These are phyloP conservation scores for Taiwanofungus camphoratus DNA, from an alignment of 1,284 basidiomycete genomes.

Conservation along the genomic window DNA sequence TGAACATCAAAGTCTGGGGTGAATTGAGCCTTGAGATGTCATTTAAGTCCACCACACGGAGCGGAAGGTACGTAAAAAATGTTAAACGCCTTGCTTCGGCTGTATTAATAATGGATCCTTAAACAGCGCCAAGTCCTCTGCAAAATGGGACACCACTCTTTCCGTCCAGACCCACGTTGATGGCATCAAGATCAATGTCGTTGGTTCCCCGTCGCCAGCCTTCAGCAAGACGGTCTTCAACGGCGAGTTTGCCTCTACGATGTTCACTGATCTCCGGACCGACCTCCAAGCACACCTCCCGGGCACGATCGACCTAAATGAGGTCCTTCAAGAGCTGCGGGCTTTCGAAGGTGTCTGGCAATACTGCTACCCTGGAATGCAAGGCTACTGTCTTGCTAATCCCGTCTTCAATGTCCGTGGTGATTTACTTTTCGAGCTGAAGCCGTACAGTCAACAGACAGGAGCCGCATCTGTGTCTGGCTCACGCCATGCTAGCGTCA, in stretches of 20 bases:
- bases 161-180: conserved; percentile 13
- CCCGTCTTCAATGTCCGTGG: conserved; percentile 29
- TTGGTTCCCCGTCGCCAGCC: conserved; percentile 14
- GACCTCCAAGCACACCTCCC: conserved; percentile 21
- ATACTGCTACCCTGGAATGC: conserved; percentile 23
- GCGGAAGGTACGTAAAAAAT: conserved; percentile 18
- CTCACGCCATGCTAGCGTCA: not conserved
- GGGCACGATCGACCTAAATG: conserved; percentile 18
- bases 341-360: conserved; percentile 28
- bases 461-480: not conserved
- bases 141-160: conserved; percentile 20
- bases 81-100: not conserved
- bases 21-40: conserved; percentile 22
- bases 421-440: conserved; percentile 30
- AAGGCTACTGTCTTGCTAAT: conserved; percentile 24
- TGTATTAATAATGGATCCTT: not conserved
- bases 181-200: conserved; percentile 17
- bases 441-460: conserved; percentile 10
- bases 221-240: conserved; percentile 10
- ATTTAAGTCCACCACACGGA: conserved; percentile 14
- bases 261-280: conserved; percentile 14
- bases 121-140: conserved; percentile 18
- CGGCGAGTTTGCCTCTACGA: conserved; percentile 3
- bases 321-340: conserved; percentile 22
- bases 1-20: conserved; percentile 27